phyloP scores from a whole-genome alignment of 805 yeast species.

The Starmerella scarabaei region DNA sequence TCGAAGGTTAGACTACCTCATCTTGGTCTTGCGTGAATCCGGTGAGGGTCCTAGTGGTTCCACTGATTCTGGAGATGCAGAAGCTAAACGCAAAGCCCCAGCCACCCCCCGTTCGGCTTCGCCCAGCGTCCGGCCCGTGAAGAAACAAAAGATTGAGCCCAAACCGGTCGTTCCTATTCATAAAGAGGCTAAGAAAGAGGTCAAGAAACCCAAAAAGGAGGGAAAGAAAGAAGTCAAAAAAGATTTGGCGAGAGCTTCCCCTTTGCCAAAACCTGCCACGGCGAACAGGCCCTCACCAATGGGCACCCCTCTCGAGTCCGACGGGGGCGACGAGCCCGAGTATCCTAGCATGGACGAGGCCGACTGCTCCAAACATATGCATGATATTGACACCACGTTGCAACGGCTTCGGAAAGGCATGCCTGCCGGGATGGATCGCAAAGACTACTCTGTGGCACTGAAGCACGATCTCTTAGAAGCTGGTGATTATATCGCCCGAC shows the following conservation, averaged over 20 bases:
- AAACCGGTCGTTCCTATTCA: slow-evolving; percentile 12
- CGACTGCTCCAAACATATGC: slow-evolving; percentile 46
- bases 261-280: slow-evolving; percentile 9
- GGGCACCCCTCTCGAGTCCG: too few relatives aligned
- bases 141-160: slow-evolving; percentile 7
- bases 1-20: slow-evolving; percentile 79
- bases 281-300: slow-evolving; percentile 11
- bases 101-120: slow-evolving; percentile 9
- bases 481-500: slow-evolving; percentile 53
- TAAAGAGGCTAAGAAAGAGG: slow-evolving; percentile 2
- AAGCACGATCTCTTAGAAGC: slow-evolving; percentile 55
- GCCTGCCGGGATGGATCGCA: slow-evolving; percentile 51
- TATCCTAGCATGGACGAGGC: slow-evolving; percentile 71
- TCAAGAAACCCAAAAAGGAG: slow-evolving; percentile 10
- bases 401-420: slow-evolving; percentile 56
- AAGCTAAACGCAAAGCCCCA: slow-evolving; percentile 5
- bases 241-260: slow-evolving; percentile 2
- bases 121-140: slow-evolving; percentile 12
- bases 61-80: slow-evolving; percentile 4
- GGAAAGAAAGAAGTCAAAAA: slow-evolving; percentile 10
- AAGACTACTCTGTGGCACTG: slow-evolving; percentile 62
- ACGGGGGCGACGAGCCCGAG: slow-evolving; percentile 33
- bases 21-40: slow-evolving; percentile 49
- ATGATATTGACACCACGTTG: slow-evolving; percentile 56
- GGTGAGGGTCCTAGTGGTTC: slow-evolving; percentile 5